phyloP scores from a whole-genome alignment of 2,329 filamentous ascomycete genomes.

The Aspergillus chevalieri region DNA sequence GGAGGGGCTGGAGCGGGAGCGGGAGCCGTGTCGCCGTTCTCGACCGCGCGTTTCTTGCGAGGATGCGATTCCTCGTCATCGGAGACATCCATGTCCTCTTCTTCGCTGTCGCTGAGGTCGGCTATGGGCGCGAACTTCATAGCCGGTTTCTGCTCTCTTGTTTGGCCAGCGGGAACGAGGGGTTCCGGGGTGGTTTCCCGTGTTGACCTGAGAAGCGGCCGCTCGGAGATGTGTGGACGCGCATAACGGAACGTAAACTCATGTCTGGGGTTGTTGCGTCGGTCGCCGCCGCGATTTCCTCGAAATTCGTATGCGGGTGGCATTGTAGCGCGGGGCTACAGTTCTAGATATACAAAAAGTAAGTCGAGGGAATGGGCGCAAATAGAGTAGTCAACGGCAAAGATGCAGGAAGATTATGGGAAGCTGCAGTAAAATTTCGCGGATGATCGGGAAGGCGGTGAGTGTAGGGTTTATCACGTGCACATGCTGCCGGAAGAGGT shows the following conservation, averaged over 20 bases:
- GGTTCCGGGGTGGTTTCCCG: slow-evolving; percentile 33
- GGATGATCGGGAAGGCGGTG: too few relatives aligned
- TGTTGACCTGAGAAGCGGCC: slow-evolving; percentile 29
- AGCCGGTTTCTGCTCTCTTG: slow-evolving; percentile 20
- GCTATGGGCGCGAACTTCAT: slow-evolving; percentile 33
- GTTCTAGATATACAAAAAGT: neutral
- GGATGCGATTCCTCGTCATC: slow-evolving; percentile 31
- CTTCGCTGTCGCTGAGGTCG: slow-evolving; percentile 41
- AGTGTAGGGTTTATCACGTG: too few relatives aligned
- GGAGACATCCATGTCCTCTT: slow-evolving; percentile 41
- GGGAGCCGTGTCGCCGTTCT: slow-evolving; percentile 12
- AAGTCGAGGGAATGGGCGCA: too few relatives aligned
- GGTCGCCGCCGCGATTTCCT: slow-evolving; percentile 20
- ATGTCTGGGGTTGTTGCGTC: slow-evolving; percentile 20
- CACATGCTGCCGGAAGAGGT: too few relatives aligned
- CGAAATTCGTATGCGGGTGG: slow-evolving; percentile 29
- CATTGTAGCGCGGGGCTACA: slow-evolving; percentile 8
- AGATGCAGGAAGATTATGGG: too few relatives aligned
- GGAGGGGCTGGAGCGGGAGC: slow-evolving; percentile 16
- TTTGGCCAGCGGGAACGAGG: slow-evolving; percentile 16
- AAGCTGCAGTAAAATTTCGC: too few relatives aligned
- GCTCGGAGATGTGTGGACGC: slow-evolving; percentile 30
- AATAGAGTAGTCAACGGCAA: too few relatives aligned
- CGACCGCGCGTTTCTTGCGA: slow-evolving; percentile 34
- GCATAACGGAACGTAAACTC: slow-evolving; percentile 38